Evolutionary conservation across 2,329 filamentous ascomycete genomes (phyloP).

Genomic region (Diaporthe australafricana): DNA sequence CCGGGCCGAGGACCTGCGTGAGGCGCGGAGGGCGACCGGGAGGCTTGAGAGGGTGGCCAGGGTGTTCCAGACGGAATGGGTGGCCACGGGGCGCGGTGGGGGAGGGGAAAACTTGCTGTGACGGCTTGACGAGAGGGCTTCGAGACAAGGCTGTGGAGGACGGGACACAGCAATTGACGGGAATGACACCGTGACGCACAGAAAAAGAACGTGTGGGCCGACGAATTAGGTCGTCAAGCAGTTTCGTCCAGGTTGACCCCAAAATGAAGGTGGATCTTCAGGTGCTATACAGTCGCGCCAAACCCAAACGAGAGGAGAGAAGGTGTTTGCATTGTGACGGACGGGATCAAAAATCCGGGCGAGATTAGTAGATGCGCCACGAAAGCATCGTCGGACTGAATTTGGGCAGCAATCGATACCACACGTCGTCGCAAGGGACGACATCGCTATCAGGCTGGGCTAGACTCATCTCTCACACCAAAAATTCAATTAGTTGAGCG

Average conservation of each 20-base stretch:
- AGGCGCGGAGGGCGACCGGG: conserved; percentile 64
- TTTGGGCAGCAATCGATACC: too few species aligned
- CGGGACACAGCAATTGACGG: too few species aligned
- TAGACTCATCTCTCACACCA: not conserved
- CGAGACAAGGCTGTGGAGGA: too few species aligned
- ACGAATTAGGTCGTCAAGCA: too few species aligned
- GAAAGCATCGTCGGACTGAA: not conserved
- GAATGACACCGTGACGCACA: too few species aligned
- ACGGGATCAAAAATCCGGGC: not conserved
- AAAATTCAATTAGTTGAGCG: not conserved
- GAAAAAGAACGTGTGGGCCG: too few species aligned
- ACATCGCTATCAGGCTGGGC: not conserved
- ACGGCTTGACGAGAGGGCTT: not conserved
- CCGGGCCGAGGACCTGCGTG: conserved; percentile 57
- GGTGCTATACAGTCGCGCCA: not conserved
- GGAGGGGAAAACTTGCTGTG: not conserved
- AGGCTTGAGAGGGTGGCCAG: conserved; percentile 66
- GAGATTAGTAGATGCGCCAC: not conserved
- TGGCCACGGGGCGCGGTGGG: conserved; percentile 44
- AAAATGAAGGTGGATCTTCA: not conserved
- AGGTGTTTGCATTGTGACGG: too few species aligned
- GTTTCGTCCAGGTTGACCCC: not conserved
- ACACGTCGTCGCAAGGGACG: not conserved
- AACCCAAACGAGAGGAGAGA: not conserved
- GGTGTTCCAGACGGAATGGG: conserved; percentile 67